Conservation (phyloP, 805 yeast species). For the Candida morakotiae region DNA sequence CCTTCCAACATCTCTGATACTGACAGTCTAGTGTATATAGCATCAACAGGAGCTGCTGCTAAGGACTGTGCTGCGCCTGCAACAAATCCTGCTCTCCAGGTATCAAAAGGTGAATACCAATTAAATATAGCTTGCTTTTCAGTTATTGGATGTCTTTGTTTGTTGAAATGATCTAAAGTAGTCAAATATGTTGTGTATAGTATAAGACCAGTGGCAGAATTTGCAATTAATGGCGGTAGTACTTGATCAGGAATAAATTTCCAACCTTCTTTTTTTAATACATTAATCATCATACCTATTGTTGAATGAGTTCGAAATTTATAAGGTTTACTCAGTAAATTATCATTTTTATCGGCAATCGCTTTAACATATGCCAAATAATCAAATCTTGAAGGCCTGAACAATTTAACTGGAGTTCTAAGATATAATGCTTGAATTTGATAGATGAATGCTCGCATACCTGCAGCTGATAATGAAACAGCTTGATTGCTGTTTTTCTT, state of each 20-base stretch:
- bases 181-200: conserved; percentile 79
- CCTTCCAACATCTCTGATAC: conserved; percentile 71
- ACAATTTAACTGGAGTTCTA: conserved; percentile 79
- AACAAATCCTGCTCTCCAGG: conserved; percentile 74
- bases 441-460: conserved; percentile 76
- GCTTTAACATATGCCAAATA: conserved; percentile 68
- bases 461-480: conserved; percentile 80
- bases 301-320: conserved; percentile 69
- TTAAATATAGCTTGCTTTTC: conserved; percentile 8
- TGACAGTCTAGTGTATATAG: conserved; percentile 76
- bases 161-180: conserved; percentile 33
- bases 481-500: conserved; percentile 32
- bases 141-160: conserved; percentile 8
- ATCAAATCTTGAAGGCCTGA: conserved; percentile 88
- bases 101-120: conserved; percentile 42
- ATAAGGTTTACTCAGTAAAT: conserved; percentile 45
- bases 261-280: conserved; percentile 80
- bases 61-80: conserved; percentile 89
- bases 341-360: conserved; percentile 41
- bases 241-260: conserved; percentile 77
- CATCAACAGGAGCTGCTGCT: conserved; percentile 92
- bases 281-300: conserved; percentile 66
- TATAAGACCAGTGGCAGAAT: conserved; percentile 84
- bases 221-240: conserved; percentile 83
- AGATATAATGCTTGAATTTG: conserved; percentile 76